Conservation (phyloP, 2,329 filamentous ascomycete species). For the Nemania bipapillata region DNA sequence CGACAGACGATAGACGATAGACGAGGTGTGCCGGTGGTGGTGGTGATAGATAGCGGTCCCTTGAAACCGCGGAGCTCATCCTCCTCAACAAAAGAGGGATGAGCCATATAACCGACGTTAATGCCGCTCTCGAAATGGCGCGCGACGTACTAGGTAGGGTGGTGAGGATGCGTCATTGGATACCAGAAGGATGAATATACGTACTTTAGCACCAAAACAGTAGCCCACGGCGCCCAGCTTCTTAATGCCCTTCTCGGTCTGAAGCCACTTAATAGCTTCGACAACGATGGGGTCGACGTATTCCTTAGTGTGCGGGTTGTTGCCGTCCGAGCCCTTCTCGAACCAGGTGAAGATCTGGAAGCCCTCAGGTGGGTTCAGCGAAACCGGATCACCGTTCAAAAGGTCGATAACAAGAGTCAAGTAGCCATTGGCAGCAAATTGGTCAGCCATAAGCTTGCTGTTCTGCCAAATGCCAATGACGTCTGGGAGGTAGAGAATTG, state of each 20-base stretch:
- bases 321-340: conserved; percentile 58
- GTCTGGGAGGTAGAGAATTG: conserved; percentile 61
- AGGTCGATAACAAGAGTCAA: conserved; percentile 75
- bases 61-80: conserved; percentile 73
- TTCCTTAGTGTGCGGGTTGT: conserved; percentile 61
- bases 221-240: conserved; percentile 75
- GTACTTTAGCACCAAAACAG: conserved; percentile 78
- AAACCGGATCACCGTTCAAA: conserved; percentile 73
- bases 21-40: too few species aligned
- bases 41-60: conserved; percentile 75
- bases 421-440: conserved; percentile 79
- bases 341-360: conserved; percentile 60
- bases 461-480: conserved; percentile 68
- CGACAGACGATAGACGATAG: too few species aligned
- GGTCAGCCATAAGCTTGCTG: conserved; percentile 75
- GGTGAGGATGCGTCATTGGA: conserved; percentile 5
- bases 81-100: conserved; percentile 78
- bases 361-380: conserved; percentile 59
- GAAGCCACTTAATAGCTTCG: conserved; percentile 67
- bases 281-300: conserved; percentile 62
- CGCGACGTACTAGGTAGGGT: conserved; percentile 67
- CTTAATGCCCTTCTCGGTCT: conserved; percentile 64
- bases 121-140: conserved; percentile 73
- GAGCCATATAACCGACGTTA: conserved; percentile 77
- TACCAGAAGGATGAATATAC: conserved; percentile 30